Evolutionary conservation across 1,139 yeast genomes (phyloP).

Genomic region (Suhomyces coccinellae): DNA sequence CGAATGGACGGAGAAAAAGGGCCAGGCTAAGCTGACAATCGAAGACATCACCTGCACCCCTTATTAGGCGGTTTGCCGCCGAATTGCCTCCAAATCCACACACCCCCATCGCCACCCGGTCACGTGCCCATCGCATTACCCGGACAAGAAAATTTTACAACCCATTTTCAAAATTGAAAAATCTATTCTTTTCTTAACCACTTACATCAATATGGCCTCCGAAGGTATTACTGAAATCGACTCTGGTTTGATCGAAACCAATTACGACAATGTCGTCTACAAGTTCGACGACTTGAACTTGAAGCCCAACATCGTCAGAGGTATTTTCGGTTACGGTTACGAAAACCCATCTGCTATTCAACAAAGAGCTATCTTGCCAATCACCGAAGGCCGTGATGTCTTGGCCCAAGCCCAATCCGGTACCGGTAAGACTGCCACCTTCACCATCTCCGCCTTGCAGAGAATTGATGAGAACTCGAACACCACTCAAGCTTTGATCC

Average conservation of each 20-base stretch:
- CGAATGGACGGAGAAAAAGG: no score
- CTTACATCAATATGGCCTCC: constrained; percentile 31
- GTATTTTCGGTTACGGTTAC: constrained; percentile 96
- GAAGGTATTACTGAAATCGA: constrained; percentile 82
- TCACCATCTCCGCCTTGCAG: constrained; percentile 95
- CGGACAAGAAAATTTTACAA: constrained; percentile 16
- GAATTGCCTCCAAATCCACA: no score
- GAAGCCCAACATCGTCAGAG: constrained; percentile 76
- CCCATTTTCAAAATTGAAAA: constrained; percentile 10
- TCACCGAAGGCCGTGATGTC: constrained; percentile 94
- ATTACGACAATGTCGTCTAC: constrained; percentile 96
- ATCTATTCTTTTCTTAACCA: constrained; percentile 1
- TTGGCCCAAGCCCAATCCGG: constrained; percentile 99
- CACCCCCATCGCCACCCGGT: background rate
- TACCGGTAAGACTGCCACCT: constrained; percentile 99
- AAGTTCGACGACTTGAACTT: constrained; percentile 85
- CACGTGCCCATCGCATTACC: constrained; percentile 17
- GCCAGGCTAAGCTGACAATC: background rate
- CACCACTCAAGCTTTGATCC: constrained; percentile 89
- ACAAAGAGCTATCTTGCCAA: constrained; percentile 96
- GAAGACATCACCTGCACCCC: background rate
- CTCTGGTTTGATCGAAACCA: constrained; percentile 84
- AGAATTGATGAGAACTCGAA: constrained; percentile 78
- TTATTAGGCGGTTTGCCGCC: no score
- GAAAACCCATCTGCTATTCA: constrained; percentile 98